phyloP scores from a whole-genome alignment of 768 basidiomycete genomes.

The Peribolospora kevripleyi region DNA sequence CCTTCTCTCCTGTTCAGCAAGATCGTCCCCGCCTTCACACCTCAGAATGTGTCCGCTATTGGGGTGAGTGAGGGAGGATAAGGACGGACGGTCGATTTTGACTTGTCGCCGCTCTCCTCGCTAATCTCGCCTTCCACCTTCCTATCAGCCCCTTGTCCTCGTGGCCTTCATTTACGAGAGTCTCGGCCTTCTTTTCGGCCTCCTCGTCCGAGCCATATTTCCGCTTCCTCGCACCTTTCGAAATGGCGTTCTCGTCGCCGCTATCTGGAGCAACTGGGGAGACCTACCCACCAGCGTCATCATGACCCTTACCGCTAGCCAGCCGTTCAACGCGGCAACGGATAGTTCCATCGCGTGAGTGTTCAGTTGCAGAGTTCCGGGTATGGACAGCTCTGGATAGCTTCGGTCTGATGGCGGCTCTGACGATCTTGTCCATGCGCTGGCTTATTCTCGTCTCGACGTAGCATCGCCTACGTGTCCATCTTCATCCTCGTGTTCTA shows the following conservation, averaged over 20 bases:
- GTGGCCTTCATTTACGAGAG: conserved; percentile 36
- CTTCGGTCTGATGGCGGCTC: no score
- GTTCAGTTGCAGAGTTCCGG: not conserved
- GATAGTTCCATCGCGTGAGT: conserved; percentile 27
- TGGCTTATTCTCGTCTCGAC: not conserved
- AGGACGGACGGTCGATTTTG: no score
- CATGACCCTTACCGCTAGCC: conserved; percentile 34
- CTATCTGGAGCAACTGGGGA: conserved; percentile 40
- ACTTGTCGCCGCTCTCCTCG: no score
- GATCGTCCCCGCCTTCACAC: conserved; percentile 6
- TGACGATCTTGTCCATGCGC: not conserved
- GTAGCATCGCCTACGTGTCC: conserved; percentile 35
- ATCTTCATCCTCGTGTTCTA: conserved; percentile 37
- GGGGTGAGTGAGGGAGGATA: no score
- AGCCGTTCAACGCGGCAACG: conserved; percentile 34
- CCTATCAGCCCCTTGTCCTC: conserved; percentile 28
- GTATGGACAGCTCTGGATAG: no score
- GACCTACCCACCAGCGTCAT: conserved; percentile 33
- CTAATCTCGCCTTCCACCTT: no score
- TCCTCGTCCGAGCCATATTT: conserved; percentile 35
- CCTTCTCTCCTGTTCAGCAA: conserved; percentile 7
- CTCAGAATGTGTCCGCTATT: not conserved
- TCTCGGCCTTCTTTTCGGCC: conserved; percentile 32
- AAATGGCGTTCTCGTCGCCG: conserved; percentile 43
- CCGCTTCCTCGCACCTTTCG: conserved; percentile 59